Evolutionary conservation across 805 yeast genomes (phyloP).

Genomic region (Priceomyces medius): DNA sequence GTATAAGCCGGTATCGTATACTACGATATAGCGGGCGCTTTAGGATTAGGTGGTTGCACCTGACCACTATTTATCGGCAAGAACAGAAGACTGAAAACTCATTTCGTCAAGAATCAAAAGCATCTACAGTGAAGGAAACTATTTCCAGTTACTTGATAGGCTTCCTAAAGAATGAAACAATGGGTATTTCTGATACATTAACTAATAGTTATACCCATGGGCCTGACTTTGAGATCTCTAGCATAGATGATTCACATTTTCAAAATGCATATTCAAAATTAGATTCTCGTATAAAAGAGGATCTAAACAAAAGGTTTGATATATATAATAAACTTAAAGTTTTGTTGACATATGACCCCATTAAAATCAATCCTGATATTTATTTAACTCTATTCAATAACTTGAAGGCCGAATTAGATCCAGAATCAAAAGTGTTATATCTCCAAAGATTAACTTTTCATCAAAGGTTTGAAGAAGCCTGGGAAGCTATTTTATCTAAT

Average conservation of each 20-base stretch:
- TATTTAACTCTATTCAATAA: slow-evolving; percentile 20
- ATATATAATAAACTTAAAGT: slow-evolving; percentile 26
- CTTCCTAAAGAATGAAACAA: slow-evolving; percentile 9
- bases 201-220: background rate
- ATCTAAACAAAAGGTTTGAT: slow-evolving; percentile 26
- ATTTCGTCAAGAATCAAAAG: background rate
- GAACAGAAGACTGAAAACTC: background rate
- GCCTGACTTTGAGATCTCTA: background rate
- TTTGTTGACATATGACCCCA: slow-evolving; percentile 32
- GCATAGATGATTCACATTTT: slow-evolving; percentile 1
- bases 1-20: slow-evolving; percentile 8
- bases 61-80: background rate
- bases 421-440: slow-evolving; percentile 19
- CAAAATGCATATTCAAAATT: slow-evolving; percentile 2
- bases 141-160: slow-evolving; percentile 7
- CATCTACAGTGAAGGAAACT: slow-evolving; percentile 5
- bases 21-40: background rate
- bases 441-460: slow-evolving; percentile 32
- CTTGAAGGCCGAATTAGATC: slow-evolving; percentile 18
- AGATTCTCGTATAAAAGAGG: slow-evolving; percentile 11
- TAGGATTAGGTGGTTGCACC: background rate
- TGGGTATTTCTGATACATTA: slow-evolving; percentile 4
- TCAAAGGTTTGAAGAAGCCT: slow-evolving; percentile 27
- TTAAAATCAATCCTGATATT: slow-evolving; percentile 27
- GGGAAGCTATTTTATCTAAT: slow-evolving; percentile 25